phyloP scores from a whole-genome alignment of 768 basidiomycete species.

The Leccinum broughii region DNA sequence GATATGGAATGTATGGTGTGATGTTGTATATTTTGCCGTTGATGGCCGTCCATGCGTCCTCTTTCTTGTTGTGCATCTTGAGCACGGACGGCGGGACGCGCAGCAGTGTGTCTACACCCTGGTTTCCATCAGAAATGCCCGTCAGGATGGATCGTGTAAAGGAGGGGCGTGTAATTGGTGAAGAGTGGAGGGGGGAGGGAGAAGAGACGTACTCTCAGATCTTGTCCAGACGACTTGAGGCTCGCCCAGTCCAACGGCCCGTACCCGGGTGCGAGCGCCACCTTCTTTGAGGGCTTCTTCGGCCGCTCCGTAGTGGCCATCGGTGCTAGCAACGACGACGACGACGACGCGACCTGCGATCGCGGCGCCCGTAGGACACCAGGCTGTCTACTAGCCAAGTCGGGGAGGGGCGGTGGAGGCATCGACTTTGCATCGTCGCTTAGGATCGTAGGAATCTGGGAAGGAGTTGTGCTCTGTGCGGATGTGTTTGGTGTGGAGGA shows the following conservation, averaged over 20 bases:
- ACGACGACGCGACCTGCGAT: conserved; percentile 37
- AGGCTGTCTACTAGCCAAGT: conserved; percentile 37
- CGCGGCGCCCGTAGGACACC: conserved; percentile 30
- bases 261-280: conserved; percentile 87
- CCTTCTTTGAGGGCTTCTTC: conserved; percentile 67
- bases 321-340: conserved; percentile 51
- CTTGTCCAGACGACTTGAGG: conserved; percentile 75
- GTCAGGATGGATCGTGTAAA: neutral
- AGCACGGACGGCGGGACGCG: conserved; percentile 77
- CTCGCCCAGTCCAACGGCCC: conserved; percentile 94
- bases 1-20: conserved; percentile 85
- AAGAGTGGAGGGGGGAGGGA: neutral
- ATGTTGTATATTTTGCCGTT: conserved; percentile 97
- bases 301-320: conserved; percentile 64
- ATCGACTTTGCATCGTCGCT: conserved; percentile 48
- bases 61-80: conserved; percentile 75
- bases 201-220: conserved; percentile 63
- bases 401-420: conserved; percentile 50
- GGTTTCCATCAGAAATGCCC: neutral
- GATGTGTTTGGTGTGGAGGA: neutral
- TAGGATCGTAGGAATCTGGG: conserved; percentile 34
- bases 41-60: conserved; percentile 93
- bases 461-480: neutral
- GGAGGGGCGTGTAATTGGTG: neutral
- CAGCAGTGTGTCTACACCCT: conserved; percentile 71